A percentile compares a stretch with the other conserved stretches of the same genome.
phyloP scores from a whole-genome alignment of 139 green algal genomes.

The Tetraselmis chui region DNA sequence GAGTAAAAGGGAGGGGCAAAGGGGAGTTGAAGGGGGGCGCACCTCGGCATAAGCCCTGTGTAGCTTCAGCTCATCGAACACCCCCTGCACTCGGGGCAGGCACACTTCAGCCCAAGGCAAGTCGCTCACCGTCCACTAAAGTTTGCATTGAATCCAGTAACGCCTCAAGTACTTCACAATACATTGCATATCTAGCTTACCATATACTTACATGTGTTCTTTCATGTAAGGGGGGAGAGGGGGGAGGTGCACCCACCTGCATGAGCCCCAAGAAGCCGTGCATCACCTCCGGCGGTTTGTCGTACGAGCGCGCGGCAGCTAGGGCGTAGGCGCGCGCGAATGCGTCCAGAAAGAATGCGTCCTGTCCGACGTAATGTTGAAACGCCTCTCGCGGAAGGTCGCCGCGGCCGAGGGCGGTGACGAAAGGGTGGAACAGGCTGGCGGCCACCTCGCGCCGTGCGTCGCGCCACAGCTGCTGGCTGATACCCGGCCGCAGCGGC shows the following conservation, averaged over 20 bases:
- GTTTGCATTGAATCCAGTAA: too few relatives aligned
- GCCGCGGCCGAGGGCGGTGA: slow-evolving; percentile 33
- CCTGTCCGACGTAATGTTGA: slow-evolving; percentile 35
- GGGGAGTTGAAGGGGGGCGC: too few relatives aligned
- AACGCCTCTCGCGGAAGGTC: slow-evolving; percentile 21
- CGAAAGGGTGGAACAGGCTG: slow-evolving; percentile 51
- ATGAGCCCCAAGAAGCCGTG: not conserved
- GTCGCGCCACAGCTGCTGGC: slow-evolving; percentile 37
- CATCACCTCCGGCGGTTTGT: slow-evolving; percentile 11
- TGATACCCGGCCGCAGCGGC: too few relatives aligned
- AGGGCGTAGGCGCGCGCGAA: slow-evolving; percentile 54
- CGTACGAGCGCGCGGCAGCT: slow-evolving; percentile 19
- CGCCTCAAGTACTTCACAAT: not conserved
- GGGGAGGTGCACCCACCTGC: not conserved
- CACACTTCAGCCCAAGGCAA: too few relatives aligned
- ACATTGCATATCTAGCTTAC: too few relatives aligned
- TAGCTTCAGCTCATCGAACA: slow-evolving; percentile 56
- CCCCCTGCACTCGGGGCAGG: too few relatives aligned
- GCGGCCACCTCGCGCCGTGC: slow-evolving; percentile 4
- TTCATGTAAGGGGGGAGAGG: not conserved
- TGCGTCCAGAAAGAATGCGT: slow-evolving; percentile 48
- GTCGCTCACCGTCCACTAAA: too few relatives aligned
- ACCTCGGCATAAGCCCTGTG: slow-evolving; percentile 45
- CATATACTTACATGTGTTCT: too few relatives aligned
- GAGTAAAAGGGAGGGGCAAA: not conserved